Evolutionary conservation across 805 yeast species (phyloP).

Genomic region (Saccharomycopsis olivae): DNA sequence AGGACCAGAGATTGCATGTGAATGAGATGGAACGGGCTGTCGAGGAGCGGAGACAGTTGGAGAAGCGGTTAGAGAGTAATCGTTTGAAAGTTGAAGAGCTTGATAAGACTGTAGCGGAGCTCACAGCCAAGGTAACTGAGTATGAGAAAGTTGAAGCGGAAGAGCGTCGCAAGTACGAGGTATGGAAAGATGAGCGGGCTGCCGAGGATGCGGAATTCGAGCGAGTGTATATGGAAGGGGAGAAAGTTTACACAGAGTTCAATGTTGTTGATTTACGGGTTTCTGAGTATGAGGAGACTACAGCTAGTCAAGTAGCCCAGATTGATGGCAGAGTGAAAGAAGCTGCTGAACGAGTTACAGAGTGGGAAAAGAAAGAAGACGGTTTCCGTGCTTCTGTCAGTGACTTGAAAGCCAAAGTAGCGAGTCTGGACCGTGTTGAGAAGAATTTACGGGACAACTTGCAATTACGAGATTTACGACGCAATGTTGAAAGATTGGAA

Average conservation of each 20-base stretch:
- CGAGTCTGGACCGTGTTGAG: slow-evolving; percentile 14
- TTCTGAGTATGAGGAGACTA: too few species aligned
- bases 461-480: slow-evolving; percentile 8
- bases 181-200: background rate
- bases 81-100: slow-evolving; percentile 23
- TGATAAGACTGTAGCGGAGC: slow-evolving; percentile 15
- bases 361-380: background rate
- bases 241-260: too few species aligned
- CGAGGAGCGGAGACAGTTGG: slow-evolving; percentile 34
- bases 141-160: background rate
- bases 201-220: too few species aligned
- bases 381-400: background rate
- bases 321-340: slow-evolving; percentile 9
- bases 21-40: slow-evolving; percentile 43
- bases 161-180: background rate
- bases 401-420: slow-evolving; percentile 5
- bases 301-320: too few species aligned
- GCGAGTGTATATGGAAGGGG: too few species aligned
- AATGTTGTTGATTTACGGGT: too few species aligned
- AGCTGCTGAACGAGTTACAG: slow-evolving; percentile 1
- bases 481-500: slow-evolving; percentile 20
- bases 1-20: slow-evolving; percentile 42
- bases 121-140: slow-evolving; percentile 3
- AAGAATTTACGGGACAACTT: slow-evolving; percentile 17
- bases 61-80: slow-evolving; percentile 29